phyloP scores from a whole-genome alignment of 805 yeast species.

The Lachancea sp. region DNA sequence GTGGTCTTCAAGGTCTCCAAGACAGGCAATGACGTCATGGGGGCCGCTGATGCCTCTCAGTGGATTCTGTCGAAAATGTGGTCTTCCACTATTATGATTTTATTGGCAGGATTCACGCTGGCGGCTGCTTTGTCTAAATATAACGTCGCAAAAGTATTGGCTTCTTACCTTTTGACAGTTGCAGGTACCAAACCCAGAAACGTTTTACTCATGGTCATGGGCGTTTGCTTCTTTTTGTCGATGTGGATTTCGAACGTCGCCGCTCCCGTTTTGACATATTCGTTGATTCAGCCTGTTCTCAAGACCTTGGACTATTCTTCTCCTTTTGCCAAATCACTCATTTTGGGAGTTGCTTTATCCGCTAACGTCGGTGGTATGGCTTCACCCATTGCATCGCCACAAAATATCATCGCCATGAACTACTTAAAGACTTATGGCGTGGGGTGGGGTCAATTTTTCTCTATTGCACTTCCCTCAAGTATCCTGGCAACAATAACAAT shows the following conservation, averaged over 20 bases:
- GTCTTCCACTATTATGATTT: slow-evolving; percentile 85
- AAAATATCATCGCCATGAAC: slow-evolving; percentile 83
- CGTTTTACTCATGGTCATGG: slow-evolving; percentile 73
- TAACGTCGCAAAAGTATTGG: slow-evolving; percentile 80
- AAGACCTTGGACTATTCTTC: slow-evolving; percentile 70
- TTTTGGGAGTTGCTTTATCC: slow-evolving; percentile 86
- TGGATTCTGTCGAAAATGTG: slow-evolving; percentile 81
- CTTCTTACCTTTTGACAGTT: slow-evolving; percentile 69
- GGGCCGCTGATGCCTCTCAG: slow-evolving; percentile 58
- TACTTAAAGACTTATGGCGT: slow-evolving; percentile 61
- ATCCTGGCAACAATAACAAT: slow-evolving; percentile 52
- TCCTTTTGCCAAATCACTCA: slow-evolving; percentile 77
- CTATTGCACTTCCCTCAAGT: slow-evolving; percentile 78
- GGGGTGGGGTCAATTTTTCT: slow-evolving; percentile 90
- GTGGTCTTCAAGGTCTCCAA: slow-evolving; percentile 64
- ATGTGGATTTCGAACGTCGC: slow-evolving; percentile 98
- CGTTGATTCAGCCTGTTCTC: slow-evolving; percentile 79
- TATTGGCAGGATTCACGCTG: slow-evolving; percentile 86
- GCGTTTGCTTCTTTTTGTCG: slow-evolving; percentile 73
- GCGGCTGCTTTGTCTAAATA: slow-evolving; percentile 92
- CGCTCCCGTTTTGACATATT: slow-evolving; percentile 86
- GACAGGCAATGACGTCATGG: slow-evolving; percentile 47
- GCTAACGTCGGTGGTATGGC: slow-evolving; percentile 95
- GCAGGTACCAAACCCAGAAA: slow-evolving; percentile 82
- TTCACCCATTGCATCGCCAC: slow-evolving; percentile 94